Evolutionary conservation across 768 basidiomycete species (phyloP).

Genomic region (Lactarius vividus): DNA sequence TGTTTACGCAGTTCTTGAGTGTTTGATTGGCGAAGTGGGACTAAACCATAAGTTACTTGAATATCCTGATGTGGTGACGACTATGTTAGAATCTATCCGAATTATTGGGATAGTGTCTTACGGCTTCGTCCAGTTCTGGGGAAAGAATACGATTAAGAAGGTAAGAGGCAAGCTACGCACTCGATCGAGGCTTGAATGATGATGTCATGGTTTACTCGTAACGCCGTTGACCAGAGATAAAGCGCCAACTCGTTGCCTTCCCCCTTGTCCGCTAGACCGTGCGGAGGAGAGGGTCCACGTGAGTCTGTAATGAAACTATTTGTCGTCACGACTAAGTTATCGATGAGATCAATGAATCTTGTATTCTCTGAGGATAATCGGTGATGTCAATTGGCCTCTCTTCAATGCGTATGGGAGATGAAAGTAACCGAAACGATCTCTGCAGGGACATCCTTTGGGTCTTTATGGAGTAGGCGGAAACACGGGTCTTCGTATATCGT

Average conservation of each 20-base stretch:
- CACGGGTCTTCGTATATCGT: background rate
- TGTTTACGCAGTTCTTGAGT: background rate
- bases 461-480: background rate
- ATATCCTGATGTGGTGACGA: constrained; percentile 1
- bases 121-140: background rate
- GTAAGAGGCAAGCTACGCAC: background rate
- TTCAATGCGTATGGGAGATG: background rate
- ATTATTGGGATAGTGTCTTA: background rate
- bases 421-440: constrained; percentile 1
- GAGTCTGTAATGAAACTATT: background rate
- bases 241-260: background rate
- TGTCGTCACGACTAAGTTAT: background rate
- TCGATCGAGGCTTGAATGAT: background rate
- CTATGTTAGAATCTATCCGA: background rate
- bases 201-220: background rate
- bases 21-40: background rate
- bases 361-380: background rate
- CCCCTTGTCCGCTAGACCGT: background rate
- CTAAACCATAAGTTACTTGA: constrained; percentile 2
- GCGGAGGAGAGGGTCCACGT: background rate
- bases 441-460: constrained; percentile 1
- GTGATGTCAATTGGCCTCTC: background rate
- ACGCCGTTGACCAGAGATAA: background rate
- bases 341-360: background rate
- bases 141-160: background rate